Evolutionary conservation across 352 stramenopile genomes (phyloP), one percentile per base, ranked within the genome.

Genomic region (Pythium phragmiticola): DNA sequence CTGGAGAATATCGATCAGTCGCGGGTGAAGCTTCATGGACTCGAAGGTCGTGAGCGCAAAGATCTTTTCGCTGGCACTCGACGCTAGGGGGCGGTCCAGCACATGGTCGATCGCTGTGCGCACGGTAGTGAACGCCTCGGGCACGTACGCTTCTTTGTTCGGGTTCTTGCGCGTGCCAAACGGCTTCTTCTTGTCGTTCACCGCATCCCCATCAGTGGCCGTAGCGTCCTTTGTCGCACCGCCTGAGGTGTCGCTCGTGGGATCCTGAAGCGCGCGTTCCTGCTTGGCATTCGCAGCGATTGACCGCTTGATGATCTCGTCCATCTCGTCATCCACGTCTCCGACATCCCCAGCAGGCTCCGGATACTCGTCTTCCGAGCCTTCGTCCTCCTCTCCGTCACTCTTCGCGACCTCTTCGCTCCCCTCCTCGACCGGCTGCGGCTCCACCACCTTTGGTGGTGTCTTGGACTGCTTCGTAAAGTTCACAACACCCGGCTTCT

Each of bases 131-230:
- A 89, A 90, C 42, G 69, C 78, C 49, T 89, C 73, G 4, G 80
- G 75, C 41, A 70, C 81, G 69, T 95, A 92, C 13, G 47, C 57
- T 39, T 84, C 83, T 65, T 93, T 95, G 75, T 93, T 95, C 1
- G 87, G 87, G 62, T 94, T 94, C 52, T 83, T 82, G 30, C 87
- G 87, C 16, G 87, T 90, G 30, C 85, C 85, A 66, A 91, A 90
- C 30, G 63, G 58, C 43, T 72, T 75, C 63, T 68, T 68, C 67
- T 64, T 60, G 19, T 43, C 60, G 1, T 68, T 52, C 0, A 3
- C 54, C 4, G 43, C 65, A 0, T 16, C 46, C 8, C 55, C 26
- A 30, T 30, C 50, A 12, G 33, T 17, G 17, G 33, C 30, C 3
- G 28, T 54, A 13, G 45, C 60, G 47, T 46, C 37, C 7, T 47